Percentiles rank a stretch among this genome's conserved stretches.
Conservation (phyloP, 495 filamentous ascomycete genomes). For the Neurospora terricola region DNA sequence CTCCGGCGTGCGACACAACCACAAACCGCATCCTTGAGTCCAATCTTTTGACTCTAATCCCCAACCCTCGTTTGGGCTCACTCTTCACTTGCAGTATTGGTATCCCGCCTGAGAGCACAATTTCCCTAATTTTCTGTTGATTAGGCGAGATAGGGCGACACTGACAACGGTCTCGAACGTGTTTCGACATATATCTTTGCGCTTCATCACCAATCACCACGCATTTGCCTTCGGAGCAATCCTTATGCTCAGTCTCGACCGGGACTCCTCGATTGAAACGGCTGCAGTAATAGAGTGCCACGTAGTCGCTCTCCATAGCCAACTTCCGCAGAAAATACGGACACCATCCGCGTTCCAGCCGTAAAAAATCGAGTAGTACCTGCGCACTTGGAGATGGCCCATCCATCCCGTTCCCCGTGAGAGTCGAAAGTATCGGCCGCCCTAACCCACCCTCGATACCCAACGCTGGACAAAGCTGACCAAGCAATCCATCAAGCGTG, state of each 20-base stretch:
- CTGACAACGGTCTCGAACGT: constrained; percentile 10
- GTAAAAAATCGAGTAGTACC: constrained; percentile 13
- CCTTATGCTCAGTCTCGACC: constrained; percentile 1
- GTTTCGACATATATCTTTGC: constrained; percentile 11
- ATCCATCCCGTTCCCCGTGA: background rate
- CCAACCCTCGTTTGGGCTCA: background rate
- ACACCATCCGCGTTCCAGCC: constrained; percentile 13
- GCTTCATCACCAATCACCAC: constrained; percentile 12
- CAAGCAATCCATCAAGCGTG: constrained; percentile 8
- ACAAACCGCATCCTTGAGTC: constrained; percentile 10
- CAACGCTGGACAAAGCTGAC: background rate
- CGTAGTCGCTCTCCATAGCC: constrained; percentile 12
- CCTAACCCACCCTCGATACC: background rate
- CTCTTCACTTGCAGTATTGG: constrained; percentile 9
- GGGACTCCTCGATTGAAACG: constrained; percentile 9
- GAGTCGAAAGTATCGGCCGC: background rate
- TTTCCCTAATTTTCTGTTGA: constrained; percentile 11
- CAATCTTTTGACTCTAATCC: constrained; percentile 7
- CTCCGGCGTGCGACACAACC: constrained; percentile 13
- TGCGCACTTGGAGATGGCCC: constrained; percentile 9
- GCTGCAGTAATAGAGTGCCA: constrained; percentile 13
- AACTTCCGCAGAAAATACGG: constrained; percentile 12
- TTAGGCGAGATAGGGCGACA: constrained; percentile 10
- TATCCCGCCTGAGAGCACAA: constrained; percentile 10
- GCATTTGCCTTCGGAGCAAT: constrained; percentile 12